Base-by-base conservation (phyloP, 2,329 filamentous ascomycete species). In the Penicillium sp. region DNA sequence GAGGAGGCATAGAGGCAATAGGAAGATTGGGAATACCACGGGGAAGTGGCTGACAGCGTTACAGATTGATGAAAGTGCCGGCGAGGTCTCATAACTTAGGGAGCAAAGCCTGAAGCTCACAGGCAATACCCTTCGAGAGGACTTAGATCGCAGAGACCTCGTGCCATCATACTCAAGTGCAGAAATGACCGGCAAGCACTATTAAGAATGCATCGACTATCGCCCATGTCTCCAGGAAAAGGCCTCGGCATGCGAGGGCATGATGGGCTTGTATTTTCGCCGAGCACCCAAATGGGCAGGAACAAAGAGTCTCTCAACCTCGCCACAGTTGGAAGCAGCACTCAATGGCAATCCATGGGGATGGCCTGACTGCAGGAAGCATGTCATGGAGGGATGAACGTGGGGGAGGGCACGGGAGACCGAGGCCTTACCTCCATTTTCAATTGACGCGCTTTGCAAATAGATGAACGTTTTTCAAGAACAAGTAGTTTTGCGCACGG, bases 241-340 rank as follows among this genome's bases (percentile, higher is more conserved):
- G 34, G 20, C 13, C 14, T 39, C 27, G 20, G 31, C 27, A 32
- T 39, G 14, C 23, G 48, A 47, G 40, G 23, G 34, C 36, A 23
- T 31, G 27, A 20, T 14, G 31, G 23, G 28, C 9, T 42, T 42
- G 20, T 23, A 38, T 42, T 46, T 44, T 46, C 36, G 40, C 45
- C 29, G 26, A 28, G 16, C 27, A 31, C 29, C 24, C 42, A 28
- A n/a, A 42, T 35, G 42, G 13, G n/a, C 44, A 42, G 46, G 50
- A 40, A 51, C 42, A 39, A 48, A 46, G 49, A 36, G 41, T 46
- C 40, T 50, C 51, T 56, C 44, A 57, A 55, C 51, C 42, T 11
- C 35, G 46, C 42, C 34, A 46, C 35, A 39, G 46, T 35, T 29
- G 40, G 27, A 45, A 40, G 40, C 35, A 28, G 47, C 34, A 34